Percentiles rank a stretch among this genome's conserved stretches.
Evolutionary conservation across 495 filamentous ascomycete genomes (phyloP).

Genomic region (Bryoglossum gracile): DNA sequence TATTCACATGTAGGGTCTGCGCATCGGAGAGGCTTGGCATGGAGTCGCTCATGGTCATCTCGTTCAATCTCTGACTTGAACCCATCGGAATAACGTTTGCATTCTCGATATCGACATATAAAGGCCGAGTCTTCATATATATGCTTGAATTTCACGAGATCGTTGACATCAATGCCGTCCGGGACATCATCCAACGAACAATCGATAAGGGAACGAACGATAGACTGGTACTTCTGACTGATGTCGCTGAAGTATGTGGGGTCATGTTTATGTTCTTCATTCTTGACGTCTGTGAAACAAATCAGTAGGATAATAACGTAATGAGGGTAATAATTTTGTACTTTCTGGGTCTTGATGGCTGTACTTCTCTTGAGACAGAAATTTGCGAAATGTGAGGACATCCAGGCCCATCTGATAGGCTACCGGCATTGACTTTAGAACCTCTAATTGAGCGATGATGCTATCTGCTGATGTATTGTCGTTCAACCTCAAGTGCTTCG

Average conservation of each 20-base stretch:
- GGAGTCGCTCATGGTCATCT: constrained; percentile 1
- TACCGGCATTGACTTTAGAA: neutral
- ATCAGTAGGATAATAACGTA: neutral
- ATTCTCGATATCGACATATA: constrained; percentile 7
- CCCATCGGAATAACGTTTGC: constrained; percentile 1
- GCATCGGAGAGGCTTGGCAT: constrained; percentile 4
- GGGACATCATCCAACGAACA: neutral
- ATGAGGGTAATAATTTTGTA: neutral
- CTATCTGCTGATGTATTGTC: constrained; percentile 5
- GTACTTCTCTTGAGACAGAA: constrained; percentile 5
- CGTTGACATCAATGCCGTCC: neutral
- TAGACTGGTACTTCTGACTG: constrained; percentile 4
- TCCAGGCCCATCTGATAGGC: constrained; percentile 3
- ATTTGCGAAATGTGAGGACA: constrained; percentile 4
- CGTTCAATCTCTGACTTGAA: neutral
- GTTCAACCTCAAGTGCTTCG: neutral
- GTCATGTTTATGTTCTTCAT: neutral
- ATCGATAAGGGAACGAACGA: neutral
- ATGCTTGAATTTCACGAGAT: constrained; percentile 1
- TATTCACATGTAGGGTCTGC: constrained; percentile 2
- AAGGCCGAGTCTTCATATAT: constrained; percentile 6
- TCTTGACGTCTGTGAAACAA: neutral
- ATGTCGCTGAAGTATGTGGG: constrained; percentile 8
- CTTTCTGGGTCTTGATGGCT: constrained; percentile 2
- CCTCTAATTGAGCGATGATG: constrained; percentile 3